Evolutionary conservation across 2,329 filamentous ascomycete species (phyloP).

Genomic region (Xylaria multiplex): DNA sequence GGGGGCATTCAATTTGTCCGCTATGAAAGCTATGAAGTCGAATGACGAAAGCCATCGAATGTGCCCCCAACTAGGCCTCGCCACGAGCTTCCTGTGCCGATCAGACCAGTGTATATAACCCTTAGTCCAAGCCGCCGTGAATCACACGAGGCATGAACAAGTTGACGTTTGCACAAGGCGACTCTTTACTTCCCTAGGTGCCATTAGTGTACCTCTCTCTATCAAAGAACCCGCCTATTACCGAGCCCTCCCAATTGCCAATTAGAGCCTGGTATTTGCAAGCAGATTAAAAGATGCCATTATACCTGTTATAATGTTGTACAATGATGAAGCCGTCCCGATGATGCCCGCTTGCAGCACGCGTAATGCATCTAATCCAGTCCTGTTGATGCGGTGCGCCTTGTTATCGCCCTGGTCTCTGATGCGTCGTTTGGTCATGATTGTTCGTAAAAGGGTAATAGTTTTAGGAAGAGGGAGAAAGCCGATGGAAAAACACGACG

Average conservation of each 20-base stretch:
- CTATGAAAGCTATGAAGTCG: conserved; percentile 24
- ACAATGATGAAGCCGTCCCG: conserved; percentile 39
- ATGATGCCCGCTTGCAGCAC: conserved; percentile 43
- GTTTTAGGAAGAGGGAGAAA: conserved; percentile 30
- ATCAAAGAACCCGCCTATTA: conserved; percentile 23
- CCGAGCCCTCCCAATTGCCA: conserved; percentile 31
- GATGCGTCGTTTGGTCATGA: conserved; percentile 38
- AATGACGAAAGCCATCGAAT: conserved; percentile 14
- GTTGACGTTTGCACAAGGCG: conserved; percentile 11
- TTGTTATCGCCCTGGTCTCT: conserved; percentile 42
- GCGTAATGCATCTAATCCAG: conserved; percentile 45
- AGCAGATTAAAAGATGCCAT: conserved; percentile 42
- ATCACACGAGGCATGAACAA: conserved; percentile 14
- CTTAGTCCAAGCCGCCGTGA: conserved; percentile 8
- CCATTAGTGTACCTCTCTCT: conserved; percentile 17
- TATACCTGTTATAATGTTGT: conserved; percentile 44
- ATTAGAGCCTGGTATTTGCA: conserved; percentile 36
- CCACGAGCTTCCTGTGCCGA: conserved; percentile 10
- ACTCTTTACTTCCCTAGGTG: conserved; percentile 17
- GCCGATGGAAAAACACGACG: conserved; percentile 37
- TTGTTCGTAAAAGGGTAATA: conserved; percentile 29
- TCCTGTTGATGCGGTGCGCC: conserved; percentile 45
- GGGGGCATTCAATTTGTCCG: conserved; percentile 26
- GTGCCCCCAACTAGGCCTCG: conserved; percentile 5
- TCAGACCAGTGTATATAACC: conserved; percentile 18